Evolutionary conservation across 495 filamentous ascomycete species (phyloP), one percentile per base, ranked within the genome.

Genomic region (Xylaria grammica): DNA sequence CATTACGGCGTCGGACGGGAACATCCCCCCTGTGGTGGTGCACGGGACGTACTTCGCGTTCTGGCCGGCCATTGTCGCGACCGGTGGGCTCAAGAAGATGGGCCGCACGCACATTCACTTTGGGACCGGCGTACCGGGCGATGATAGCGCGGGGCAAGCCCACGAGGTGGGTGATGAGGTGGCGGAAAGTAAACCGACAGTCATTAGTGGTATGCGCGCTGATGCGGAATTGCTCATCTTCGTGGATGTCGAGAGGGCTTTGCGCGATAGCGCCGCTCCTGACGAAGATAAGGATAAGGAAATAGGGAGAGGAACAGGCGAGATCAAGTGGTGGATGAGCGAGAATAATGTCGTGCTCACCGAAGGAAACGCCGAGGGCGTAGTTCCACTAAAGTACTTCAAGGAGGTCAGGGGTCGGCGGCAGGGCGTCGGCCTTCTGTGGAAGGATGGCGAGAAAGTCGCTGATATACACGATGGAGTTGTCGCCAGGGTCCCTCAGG

Each of bases 91-190:
- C 63, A 89, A 86, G 57, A 82, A 80, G 26, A 97, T 97, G 95
- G 79, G 80, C 0, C 73, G 95, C 52, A 92, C 89, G 56, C 95
- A 97, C 69, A 87, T 97, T 19, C 95, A 99, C 72, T 95, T 94
- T 70, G 89, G 89, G 5, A 84, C 86, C 1, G 91, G 90, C 20
- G 72, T 91, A 30, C 87, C 89, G 0, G 75, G 40, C 1, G 62
- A 62, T 8, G 30, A n/a, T 1, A 38, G 70, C 69, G 26, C 91
- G 94, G 1, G 86, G 93, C 51, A 48, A 51, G 61, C 56, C 19
- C 61, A 64, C 19, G 13, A 90, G 84, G 19, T 92, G 92, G 0
- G 96, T 94, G 89, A 42, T 13, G 32, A 67, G 17, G 65, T 63
- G 11, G 52, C 55, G 8, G 72, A 74, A 24, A 49, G 26, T 8